Evolutionary conservation across 1,284 basidiomycete genomes (phyloP), one percentile per base, ranked within the genome.

Genomic region (Cryptococcus maquisensis): DNA sequence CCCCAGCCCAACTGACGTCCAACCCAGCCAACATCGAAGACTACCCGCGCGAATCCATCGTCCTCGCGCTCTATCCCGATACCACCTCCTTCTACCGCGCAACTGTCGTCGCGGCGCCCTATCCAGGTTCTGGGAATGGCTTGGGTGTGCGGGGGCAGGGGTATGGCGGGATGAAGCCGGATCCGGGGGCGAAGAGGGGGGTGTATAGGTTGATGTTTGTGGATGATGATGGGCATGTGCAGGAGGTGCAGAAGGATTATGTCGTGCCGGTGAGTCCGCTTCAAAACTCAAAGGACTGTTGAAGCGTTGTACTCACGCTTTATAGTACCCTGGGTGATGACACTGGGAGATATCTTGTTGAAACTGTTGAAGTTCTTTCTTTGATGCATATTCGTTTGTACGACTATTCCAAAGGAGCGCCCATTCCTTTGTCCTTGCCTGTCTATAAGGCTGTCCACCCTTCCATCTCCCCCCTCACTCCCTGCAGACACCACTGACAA

Each of bases 31-130:
- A 70, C 18, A 65, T 73, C 40, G 67, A 73, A 28, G 71, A 74
- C 41, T 76, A 70, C 51, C 68, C 77, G 0, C 51, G 62, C 12
- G 72, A 73, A 2, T 69, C 74, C 2, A 55, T 62, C 35, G 78
- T 80, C 38, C 68, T 80, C 46, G 79, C 75, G 0, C 63, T 79
- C 23, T 81, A 80, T 51, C 80, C 80, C 7, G 79, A 80, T 39
- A 81, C 80, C 8, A 80, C 79, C 0, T 69, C 71, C 0, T 80
- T 81, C 61, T 81, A 81, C 63, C 66, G 68, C 7, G 79, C 78
- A 2, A 70, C 69, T 1, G 75, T 81, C 48, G 60, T 76, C 1
- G 53, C 67, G 1, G 59, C 71, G 0, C 70, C 73, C 0, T 46
- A 67, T 13, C 63, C 67, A 9, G 65, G 66, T 0, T 67, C 65